Conservation (phyloP, 2,329 filamentous ascomycete species). For the Colletotrichum neosansevieriae region DNA sequence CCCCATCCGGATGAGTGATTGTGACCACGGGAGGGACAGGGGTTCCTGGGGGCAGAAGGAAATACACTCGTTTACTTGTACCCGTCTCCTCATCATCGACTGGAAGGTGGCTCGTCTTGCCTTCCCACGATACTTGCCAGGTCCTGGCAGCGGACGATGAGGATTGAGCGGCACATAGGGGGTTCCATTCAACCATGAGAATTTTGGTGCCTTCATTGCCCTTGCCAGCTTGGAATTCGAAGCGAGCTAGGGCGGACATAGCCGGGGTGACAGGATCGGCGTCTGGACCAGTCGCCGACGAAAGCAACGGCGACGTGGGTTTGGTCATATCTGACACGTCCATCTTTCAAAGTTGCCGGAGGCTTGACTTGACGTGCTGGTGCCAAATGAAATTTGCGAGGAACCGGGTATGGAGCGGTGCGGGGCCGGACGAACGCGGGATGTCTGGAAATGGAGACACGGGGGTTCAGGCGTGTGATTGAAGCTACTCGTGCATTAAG, state of each 20-base stretch:
- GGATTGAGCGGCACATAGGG: constrained; percentile 27
- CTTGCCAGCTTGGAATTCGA: constrained; percentile 84
- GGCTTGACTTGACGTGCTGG: neutral
- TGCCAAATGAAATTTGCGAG: neutral
- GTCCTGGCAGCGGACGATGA: constrained; percentile 41
- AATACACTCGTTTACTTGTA: constrained; percentile 76
- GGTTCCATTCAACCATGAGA: constrained; percentile 91
- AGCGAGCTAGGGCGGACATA: constrained; percentile 78
- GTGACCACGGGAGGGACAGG: constrained; percentile 79
- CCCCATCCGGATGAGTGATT: constrained; percentile 61
- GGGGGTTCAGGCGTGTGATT: neutral
- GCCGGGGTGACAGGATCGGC: constrained; percentile 47
- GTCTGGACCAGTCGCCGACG: neutral
- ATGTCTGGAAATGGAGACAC: constrained; percentile 7
- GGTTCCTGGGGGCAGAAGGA: constrained; percentile 80
- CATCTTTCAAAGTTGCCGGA: constrained; percentile 14
- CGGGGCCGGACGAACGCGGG: constrained; percentile 5
- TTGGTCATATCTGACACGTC: constrained; percentile 8
- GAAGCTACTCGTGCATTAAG: constrained; percentile 5
- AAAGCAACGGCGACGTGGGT: neutral
- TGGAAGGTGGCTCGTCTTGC: constrained; percentile 79
- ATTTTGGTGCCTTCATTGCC: constrained; percentile 90
- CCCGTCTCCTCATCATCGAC: constrained; percentile 66
- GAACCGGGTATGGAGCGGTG: constrained; percentile 10
- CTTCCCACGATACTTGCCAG: constrained; percentile 88